Evolutionary conservation across 371 early-diverging fungal genomes (phyloP).

Genomic region (Conidiobolus incongruus): DNA sequence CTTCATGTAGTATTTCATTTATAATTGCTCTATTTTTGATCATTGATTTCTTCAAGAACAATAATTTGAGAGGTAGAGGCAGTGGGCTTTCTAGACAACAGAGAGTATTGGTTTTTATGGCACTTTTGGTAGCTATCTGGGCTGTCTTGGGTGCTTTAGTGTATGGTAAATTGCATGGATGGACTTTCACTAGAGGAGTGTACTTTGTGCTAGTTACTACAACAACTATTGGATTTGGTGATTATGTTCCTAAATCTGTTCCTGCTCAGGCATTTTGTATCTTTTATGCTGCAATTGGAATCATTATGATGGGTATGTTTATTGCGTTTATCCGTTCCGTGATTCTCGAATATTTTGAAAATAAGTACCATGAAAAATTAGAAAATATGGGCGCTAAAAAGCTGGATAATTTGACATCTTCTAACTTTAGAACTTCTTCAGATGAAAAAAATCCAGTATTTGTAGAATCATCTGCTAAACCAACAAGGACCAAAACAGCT

Average conservation of each 20-base stretch:
- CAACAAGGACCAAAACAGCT: too few species aligned
- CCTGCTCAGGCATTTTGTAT: neutral
- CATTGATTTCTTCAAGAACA: constrained; percentile 2
- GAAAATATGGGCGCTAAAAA: neutral
- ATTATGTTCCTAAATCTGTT: neutral
- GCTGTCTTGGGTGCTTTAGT: neutral
- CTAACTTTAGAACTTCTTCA: too few species aligned
- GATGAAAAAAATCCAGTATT: too few species aligned
- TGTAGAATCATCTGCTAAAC: too few species aligned
- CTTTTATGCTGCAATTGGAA: constrained; percentile 3
- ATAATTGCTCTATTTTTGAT: neutral
- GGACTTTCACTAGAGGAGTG: constrained; percentile 1
- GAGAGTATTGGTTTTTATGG: neutral
- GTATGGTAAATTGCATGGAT: neutral
- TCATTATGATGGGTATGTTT: constrained; percentile 3
- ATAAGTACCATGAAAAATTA: neutral
- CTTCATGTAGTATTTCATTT: neutral
- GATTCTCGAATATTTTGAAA: constrained; percentile 1
- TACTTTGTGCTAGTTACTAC: constrained; percentile 3
- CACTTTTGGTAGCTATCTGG: constrained; percentile 1
- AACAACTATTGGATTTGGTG: constrained; percentile 6
- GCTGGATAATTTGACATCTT: too few species aligned
- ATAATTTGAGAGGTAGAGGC: neutral
- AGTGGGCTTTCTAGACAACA: constrained; percentile 3
- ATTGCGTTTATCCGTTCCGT: constrained; percentile 1